Percentiles rank a stretch among this genome's conserved stretches.
phyloP scores from a whole-genome alignment of 371 early-diverging fungal species.

The Coemansia sp. region DNA sequence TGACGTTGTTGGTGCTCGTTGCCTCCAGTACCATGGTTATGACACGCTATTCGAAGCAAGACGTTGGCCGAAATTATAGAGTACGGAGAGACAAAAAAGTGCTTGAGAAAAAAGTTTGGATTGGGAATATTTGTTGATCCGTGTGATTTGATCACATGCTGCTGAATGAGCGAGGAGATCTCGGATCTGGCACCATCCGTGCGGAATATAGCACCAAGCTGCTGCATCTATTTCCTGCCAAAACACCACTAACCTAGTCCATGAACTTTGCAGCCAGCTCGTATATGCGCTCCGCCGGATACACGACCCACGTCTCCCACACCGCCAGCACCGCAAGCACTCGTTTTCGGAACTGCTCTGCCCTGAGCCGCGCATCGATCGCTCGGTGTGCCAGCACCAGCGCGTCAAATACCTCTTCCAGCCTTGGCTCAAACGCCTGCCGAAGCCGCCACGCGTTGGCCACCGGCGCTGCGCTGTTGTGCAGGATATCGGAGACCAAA shows the following conservation, averaged over 20 bases:
- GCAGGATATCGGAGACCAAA: constrained; percentile 82
- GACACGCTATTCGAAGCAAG: too few relatives aligned
- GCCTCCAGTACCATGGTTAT: constrained; percentile 70
- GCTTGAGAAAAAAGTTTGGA: too few relatives aligned
- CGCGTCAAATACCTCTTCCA: constrained; percentile 69
- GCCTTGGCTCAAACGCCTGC: constrained; percentile 64
- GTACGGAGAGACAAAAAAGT: too few relatives aligned
- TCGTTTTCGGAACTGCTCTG: constrained; percentile 78
- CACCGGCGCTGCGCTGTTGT: constrained; percentile 76
- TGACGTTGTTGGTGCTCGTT: constrained; percentile 81
- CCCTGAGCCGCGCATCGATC: constrained; percentile 73
- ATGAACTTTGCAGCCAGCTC: constrained; percentile 46
- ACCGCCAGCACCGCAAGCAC: constrained; percentile 65
- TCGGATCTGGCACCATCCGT: too few relatives aligned
- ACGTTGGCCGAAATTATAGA: too few relatives aligned
- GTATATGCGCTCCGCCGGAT: constrained; percentile 59
- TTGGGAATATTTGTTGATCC: too few relatives aligned
- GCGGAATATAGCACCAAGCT: too few relatives aligned
- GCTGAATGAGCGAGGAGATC: too few relatives aligned
- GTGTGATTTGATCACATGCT: too few relatives aligned
- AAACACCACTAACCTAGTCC: not conserved
- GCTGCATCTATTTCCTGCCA: too few relatives aligned
- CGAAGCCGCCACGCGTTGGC: constrained; percentile 88
- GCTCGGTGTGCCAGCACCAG: constrained; percentile 66
- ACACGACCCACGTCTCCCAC: constrained; percentile 91